phyloP scores from a whole-genome alignment of 805 yeast genomes.

The Kuraishia piskuri region DNA sequence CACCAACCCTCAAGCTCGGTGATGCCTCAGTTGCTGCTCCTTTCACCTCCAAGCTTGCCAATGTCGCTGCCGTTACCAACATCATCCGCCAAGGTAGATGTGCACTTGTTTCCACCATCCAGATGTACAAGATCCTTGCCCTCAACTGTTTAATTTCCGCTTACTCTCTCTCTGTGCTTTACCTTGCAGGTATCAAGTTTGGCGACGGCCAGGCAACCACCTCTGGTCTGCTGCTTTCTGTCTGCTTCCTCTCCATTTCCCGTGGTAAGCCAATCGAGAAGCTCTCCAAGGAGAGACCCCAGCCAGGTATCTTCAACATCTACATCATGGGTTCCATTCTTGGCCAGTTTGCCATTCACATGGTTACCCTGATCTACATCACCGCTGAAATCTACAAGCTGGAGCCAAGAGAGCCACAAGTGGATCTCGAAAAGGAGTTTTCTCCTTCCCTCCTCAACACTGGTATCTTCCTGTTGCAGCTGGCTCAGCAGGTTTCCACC shows the following conservation, averaged over 20 bases:
- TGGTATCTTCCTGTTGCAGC: conserved; percentile 88
- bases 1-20: conserved; percentile 89
- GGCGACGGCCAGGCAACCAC: conserved; percentile 98
- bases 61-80: conserved; percentile 86
- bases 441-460: conserved; percentile 88
- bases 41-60: conserved; percentile 88
- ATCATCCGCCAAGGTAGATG: conserved; percentile 97
- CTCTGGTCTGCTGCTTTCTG: conserved; percentile 86
- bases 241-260: conserved; percentile 91
- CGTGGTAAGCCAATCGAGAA: conserved; percentile 88
- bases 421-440: conserved; percentile 85
- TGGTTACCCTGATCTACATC: conserved; percentile 71
- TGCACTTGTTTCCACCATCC: conserved; percentile 94
- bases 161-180: conserved; percentile 87
- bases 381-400: conserved; percentile 74
- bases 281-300: conserved; percentile 90
- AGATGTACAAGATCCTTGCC: conserved; percentile 97
- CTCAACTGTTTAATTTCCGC: conserved; percentile 95
- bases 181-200: conserved; percentile 94
- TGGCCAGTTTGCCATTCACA: conserved; percentile 93
- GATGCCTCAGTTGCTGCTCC: conserved; percentile 99
- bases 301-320: conserved; percentile 89
- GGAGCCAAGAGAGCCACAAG: conserved; percentile 88
- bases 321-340: conserved; percentile 97
- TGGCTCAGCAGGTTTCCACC: conserved; percentile 95